Conservation (phyloP, 805 yeast genomes). For the Groenewaldozyma tartarivorans region DNA sequence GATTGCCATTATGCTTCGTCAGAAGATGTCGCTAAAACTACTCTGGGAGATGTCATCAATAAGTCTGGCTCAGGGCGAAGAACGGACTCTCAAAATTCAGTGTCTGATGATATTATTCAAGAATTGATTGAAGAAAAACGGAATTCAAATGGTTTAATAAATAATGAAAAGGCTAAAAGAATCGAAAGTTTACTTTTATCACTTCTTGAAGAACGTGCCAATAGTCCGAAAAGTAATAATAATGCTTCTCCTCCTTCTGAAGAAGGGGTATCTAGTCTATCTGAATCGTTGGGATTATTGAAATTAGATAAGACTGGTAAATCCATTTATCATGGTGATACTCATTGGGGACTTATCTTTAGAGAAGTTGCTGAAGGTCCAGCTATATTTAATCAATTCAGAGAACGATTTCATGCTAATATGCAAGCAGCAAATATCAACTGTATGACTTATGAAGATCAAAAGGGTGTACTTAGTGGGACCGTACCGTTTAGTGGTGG, state of each 20-base stretch:
- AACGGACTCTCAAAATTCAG: too few species aligned
- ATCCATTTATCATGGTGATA: conserved; percentile 27
- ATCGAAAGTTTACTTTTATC: neutral
- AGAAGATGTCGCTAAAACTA: neutral
- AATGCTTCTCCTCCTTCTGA: neutral
- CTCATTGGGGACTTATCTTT: conserved; percentile 27
- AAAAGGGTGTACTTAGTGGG: neutral
- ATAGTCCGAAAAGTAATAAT: neutral
- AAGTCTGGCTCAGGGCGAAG: too few species aligned
- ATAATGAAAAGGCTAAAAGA: neutral
- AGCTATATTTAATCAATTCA: conserved; percentile 12
- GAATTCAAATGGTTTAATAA: too few species aligned
- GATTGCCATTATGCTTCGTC: neutral
- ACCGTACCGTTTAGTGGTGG: neutral
- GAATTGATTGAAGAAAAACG: too few species aligned
- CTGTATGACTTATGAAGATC: neutral
- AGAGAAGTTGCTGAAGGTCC: conserved; percentile 21
- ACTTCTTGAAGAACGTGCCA: neutral
- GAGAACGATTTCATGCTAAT: conserved; percentile 6
- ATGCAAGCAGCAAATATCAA: neutral
- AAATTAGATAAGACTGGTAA: conserved; percentile 26
- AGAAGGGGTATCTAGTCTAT: conserved; percentile 6
- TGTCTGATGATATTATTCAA: too few species aligned
- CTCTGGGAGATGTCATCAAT: too few species aligned
- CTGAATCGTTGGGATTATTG: conserved; percentile 27